Evolutionary conservation across 2,329 filamentous ascomycete species (phyloP), one percentile per base, ranked within the genome.

Genomic region (Colletotrichum sp.): DNA sequence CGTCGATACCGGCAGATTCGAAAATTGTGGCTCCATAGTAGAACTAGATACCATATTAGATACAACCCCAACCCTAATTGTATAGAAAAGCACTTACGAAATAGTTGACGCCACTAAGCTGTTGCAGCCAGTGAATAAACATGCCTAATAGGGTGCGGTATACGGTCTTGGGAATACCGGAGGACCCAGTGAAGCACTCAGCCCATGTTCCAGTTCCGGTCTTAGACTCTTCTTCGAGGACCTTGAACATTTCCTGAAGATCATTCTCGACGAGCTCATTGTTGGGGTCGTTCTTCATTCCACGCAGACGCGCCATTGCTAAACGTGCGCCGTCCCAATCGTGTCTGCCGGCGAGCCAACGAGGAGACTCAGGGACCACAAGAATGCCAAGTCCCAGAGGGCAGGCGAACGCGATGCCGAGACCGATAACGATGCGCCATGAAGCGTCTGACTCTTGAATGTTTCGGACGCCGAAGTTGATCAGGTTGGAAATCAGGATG

Each of bases 11-110:
- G 4, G 93, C 91, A 1, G 92, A 90, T 70, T 89, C 75, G 82
- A 96, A 95, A 79, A 95, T 90, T 12, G 90, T 91, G 10, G 90
- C 90, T n/a, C 90, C 90, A 80, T 94, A 94, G 83, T 92, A 92
- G 79, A 91, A 90, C 58, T 61, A 14, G 1, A 61, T 3, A 28
- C 18, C 58, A 18, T 0, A 18, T 61, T 30, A 61, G 58, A 28
- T 6, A 18, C 18, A 28, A 12, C 5, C 0, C 26, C 5, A 28
- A 58, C 0, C 24, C 0, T 0, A 56, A 26, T 24, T 26, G 0
- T 56, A 5, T 56, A 26, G 3, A n/a, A n/a, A n/a, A n/a, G n/a
- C n/a, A n/a, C n/a, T n/a, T n/a, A n/a, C n/a, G n/a, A n/a, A n/a
- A n/a, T n/a, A n/a, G n/a, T n/a, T n/a, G n/a, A n/a, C n/a, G n/a